A percentile compares a stretch with the other conserved stretches of the same genome.
Evolutionary conservation across 2,329 filamentous ascomycete species (phyloP).

Genomic region (Talaromyces piceae): DNA sequence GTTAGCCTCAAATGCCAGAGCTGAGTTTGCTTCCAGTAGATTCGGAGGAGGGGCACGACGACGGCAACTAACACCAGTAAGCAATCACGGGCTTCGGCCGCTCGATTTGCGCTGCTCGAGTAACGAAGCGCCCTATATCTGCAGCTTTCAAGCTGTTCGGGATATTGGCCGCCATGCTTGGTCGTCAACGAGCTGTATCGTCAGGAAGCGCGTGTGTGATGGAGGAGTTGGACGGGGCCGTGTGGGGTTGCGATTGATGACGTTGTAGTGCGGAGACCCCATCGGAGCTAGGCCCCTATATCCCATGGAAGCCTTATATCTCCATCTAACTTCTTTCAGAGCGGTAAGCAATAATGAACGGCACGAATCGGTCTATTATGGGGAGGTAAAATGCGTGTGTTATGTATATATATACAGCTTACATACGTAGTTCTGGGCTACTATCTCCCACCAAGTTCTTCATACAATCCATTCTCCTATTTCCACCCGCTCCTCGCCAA

Average conservation of each 20-base stretch:
- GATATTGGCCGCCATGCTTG: constrained; percentile 61
- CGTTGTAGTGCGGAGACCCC: constrained; percentile 1
- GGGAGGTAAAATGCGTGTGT: neutral
- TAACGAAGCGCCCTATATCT: constrained; percentile 77
- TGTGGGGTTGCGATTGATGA: constrained; percentile 3
- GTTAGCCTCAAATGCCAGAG: neutral
- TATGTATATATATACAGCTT: neutral
- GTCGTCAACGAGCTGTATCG: neutral
- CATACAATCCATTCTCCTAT: constrained; percentile 34
- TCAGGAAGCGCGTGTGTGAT: neutral
- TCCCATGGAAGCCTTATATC: too few relatives aligned
- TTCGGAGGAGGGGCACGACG: neutral
- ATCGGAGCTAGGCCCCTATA: neutral
- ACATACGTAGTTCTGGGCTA: neutral
- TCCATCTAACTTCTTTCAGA: too few relatives aligned
- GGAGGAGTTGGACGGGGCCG: neutral
- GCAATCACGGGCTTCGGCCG: constrained; percentile 77
- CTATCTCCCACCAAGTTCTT: neutral
- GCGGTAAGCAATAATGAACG: too few relatives aligned
- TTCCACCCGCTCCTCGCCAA: constrained; percentile 36
- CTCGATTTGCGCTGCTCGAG: constrained; percentile 77
- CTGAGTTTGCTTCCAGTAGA: neutral
- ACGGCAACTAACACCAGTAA: constrained; percentile 74
- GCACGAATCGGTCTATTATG: too few relatives aligned
- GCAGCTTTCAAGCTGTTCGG: constrained; percentile 68